These are phyloP conservation scores for Yarrowia sp. DNA, from an alignment of 805 yeast species.

Conservation along the genomic window DNA sequence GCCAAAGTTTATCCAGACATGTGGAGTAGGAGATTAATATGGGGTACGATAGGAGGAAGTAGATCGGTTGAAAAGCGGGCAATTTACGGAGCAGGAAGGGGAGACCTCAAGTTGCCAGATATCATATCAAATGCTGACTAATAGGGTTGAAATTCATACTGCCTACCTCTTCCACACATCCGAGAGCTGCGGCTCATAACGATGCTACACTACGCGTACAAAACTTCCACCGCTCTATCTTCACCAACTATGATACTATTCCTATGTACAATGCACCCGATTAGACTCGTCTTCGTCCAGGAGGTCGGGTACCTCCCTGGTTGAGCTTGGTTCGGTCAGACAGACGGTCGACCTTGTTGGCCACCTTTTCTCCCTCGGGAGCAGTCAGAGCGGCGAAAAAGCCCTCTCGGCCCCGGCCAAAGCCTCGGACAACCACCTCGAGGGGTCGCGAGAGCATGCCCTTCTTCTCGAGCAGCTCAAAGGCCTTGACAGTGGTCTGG, in stretches of 20 bases:
- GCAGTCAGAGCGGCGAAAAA: constrained; percentile 85
- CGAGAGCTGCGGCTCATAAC: not conserved
- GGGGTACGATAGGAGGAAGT: constrained; percentile 1
- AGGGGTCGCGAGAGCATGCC: constrained; percentile 64
- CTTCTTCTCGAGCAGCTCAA: constrained; percentile 71
- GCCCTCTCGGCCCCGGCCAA: constrained; percentile 89
- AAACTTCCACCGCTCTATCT: too few species aligned
- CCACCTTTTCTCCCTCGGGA: constrained; percentile 78
- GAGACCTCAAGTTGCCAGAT: too few species aligned
- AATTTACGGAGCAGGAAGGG: not conserved
- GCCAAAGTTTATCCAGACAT: constrained; percentile 7
- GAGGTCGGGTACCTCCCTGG: constrained; percentile 92
- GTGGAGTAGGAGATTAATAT: constrained; percentile 2
- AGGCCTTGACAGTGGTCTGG: constrained; percentile 78
- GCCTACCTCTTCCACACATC: not conserved
- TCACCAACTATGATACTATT: constrained; percentile 1
- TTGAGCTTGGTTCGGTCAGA: constrained; percentile 82
- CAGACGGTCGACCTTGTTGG: constrained; percentile 70
- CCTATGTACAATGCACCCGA: constrained; percentile 37
- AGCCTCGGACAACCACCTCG: constrained; percentile 79
- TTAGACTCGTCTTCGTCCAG: constrained; percentile 65
- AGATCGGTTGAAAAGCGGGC: not conserved
- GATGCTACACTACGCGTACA: too few species aligned
- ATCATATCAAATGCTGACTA: too few species aligned
- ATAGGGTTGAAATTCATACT: too few species aligned